Percentiles rank a stretch among this genome's conserved stretches.
Conservation (phyloP, 2,329 filamentous ascomycete genomes). For the Claviceps maximensis region DNA sequence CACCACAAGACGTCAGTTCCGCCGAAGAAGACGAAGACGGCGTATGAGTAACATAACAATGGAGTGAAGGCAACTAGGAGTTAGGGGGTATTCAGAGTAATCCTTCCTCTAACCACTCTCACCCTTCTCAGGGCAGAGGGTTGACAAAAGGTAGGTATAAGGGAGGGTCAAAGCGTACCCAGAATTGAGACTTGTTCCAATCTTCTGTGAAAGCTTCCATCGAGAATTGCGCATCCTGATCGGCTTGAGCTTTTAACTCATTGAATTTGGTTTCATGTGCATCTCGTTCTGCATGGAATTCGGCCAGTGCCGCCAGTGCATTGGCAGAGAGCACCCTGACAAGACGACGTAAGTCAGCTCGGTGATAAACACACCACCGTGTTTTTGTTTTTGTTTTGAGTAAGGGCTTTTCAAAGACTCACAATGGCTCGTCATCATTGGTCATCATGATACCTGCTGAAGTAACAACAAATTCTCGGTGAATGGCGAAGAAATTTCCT, state of each 20-base stretch:
- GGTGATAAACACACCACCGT: not conserved
- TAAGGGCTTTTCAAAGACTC: conserved; percentile 13
- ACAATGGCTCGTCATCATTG: conserved; percentile 38
- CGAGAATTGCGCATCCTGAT: conserved; percentile 33
- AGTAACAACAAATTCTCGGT: not conserved
- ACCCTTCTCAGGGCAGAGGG: not conserved
- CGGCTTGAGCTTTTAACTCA: conserved; percentile 48
- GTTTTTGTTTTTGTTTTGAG: too few species aligned
- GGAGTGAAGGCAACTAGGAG: not conserved
- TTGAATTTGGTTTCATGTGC: conserved; percentile 53
- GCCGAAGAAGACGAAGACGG: not conserved
- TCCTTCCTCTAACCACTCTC: not conserved
- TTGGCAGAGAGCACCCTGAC: conserved; percentile 44
- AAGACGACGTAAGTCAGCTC: conserved; percentile 5
- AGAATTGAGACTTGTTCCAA: conserved; percentile 77
- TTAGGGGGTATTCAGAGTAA: too few species aligned
- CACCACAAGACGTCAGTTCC: not conserved
- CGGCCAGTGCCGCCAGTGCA: conserved; percentile 54
- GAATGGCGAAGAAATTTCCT: not conserved
- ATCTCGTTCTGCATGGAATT: conserved; percentile 64
- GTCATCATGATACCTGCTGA: conserved; percentile 11
- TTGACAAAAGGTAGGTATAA: not conserved
- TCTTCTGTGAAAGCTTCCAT: conserved; percentile 68
- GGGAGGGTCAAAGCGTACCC: conserved; percentile 38
- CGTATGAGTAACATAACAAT: not conserved